Conservation (phyloP, 306 rosid species). For the Cicer chorassanicum region DNA sequence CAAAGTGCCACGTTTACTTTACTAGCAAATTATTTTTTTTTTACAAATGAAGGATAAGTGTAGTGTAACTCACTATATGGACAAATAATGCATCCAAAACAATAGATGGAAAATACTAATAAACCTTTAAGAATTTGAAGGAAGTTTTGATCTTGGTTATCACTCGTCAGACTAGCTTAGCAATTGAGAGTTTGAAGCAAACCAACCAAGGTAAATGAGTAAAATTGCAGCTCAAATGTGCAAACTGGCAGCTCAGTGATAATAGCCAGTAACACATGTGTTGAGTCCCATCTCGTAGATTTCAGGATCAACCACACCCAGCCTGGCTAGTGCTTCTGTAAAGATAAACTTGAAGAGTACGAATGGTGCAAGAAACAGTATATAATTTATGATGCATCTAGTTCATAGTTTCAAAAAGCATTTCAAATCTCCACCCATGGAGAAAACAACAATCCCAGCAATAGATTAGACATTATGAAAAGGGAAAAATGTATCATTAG, state of each 20-base stretch:
- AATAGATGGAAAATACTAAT: no score
- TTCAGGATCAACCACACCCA: constrained; percentile 57
- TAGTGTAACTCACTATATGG: no score
- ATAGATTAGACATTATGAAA: constrained; percentile 23
- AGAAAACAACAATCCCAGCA: constrained; percentile 38
- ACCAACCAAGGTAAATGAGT: constrained; percentile 68
- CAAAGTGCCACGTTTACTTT: no score
- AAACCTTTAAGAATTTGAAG: no score
- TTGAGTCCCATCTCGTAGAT: constrained; percentile 63
- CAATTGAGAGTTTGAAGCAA: constrained; percentile 28
- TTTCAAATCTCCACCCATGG: constrained; percentile 43
- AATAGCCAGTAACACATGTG: constrained; percentile 60
- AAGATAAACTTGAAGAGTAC: constrained; percentile 43
- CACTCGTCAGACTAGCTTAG: no score
- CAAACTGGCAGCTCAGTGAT: constrained; percentile 61
- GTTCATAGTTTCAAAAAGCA: constrained; percentile 29
- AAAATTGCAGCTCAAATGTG: constrained; percentile 65
- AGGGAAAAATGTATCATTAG: constrained; percentile 16
- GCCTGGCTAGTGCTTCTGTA: constrained; percentile 42
- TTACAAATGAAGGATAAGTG: no score
- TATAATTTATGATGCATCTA: constrained; percentile 35
- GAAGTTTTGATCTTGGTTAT: no score
- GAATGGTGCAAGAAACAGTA: constrained; percentile 41
- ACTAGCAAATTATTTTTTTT: no score
- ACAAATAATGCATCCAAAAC: no score